A percentile compares a stretch with the other conserved stretches of the same genome.
phyloP scores from a whole-genome alignment of 2,329 filamentous ascomycete genomes.

The Aspergillus costaricaensis region DNA sequence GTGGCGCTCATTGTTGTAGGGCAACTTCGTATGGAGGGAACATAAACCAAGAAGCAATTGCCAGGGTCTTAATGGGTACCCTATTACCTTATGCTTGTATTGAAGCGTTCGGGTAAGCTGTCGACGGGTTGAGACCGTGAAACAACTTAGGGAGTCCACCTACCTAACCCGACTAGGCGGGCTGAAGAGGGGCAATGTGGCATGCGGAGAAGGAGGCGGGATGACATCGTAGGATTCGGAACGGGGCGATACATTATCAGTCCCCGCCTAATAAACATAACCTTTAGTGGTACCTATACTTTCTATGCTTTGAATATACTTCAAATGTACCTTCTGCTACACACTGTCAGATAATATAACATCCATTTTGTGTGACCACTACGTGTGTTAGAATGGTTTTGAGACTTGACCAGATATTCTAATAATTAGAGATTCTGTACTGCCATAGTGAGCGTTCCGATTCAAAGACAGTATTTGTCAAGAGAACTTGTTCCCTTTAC shows the following conservation, averaged over 20 bases:
- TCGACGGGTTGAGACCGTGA: neutral
- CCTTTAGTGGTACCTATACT: neutral
- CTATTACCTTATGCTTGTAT: neutral
- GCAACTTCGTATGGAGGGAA: neutral
- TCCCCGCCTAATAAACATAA: neutral
- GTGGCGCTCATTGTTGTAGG: slow-evolving; percentile 18
- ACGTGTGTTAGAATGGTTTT: no score
- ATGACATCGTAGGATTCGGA: neutral
- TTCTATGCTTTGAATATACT: neutral
- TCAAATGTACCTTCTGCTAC: no score
- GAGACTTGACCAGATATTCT: no score
- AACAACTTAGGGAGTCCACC: neutral
- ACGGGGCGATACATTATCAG: neutral
- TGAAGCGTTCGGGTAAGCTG: neutral
- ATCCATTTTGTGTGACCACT: no score
- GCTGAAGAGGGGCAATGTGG: neutral
- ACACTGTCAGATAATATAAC: no score
- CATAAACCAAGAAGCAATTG: neutral
- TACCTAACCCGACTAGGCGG: neutral
- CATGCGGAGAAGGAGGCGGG: neutral
- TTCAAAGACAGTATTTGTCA: no score
- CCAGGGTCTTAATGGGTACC: no score
- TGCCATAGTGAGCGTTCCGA: no score
- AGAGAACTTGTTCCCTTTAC: no score
- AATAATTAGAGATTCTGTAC: no score